Evolutionary conservation across 768 basidiomycete genomes (phyloP).

Genomic region (Phaeotremella fagi): DNA sequence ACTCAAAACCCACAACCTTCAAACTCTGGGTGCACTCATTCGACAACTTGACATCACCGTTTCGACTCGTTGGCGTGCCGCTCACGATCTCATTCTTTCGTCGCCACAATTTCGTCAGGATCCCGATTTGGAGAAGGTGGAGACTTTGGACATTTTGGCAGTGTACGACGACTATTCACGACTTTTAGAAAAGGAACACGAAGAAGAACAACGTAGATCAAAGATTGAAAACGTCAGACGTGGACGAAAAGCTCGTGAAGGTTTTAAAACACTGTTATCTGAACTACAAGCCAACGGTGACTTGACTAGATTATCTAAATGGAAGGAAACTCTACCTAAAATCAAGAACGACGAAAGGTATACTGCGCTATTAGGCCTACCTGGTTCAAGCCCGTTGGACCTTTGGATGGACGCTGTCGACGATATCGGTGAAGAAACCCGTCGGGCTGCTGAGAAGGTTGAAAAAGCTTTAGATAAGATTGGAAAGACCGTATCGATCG

Average conservation of each 20-base stretch:
- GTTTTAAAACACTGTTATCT: constrained; percentile 73
- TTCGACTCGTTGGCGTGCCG: constrained; percentile 85
- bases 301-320: constrained; percentile 77
- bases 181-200: constrained; percentile 82
- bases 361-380: constrained; percentile 78
- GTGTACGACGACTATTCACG: constrained; percentile 93
- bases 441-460: constrained; percentile 67
- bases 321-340: constrained; percentile 79
- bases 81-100: constrained; percentile 67
- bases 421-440: constrained; percentile 75
- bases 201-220: constrained; percentile 72
- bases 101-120: constrained; percentile 77
- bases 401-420: constrained; percentile 95
- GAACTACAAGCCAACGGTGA: constrained; percentile 63
- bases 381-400: constrained; percentile 91
- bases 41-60: constrained; percentile 85
- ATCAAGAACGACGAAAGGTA: constrained; percentile 80
- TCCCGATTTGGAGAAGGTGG: constrained; percentile 70
- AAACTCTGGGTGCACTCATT: constrained; percentile 77
- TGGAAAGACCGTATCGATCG: constrained; percentile 26
- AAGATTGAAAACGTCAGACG: constrained; percentile 78
- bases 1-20: constrained; percentile 59
- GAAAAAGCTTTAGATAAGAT: constrained; percentile 46
- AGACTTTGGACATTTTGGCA: constrained; percentile 82
- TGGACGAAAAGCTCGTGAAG: constrained; percentile 86